Base-by-base conservation (phyloP, 2,329 filamentous ascomycete species). In the Botrytis fabae region DNA sequence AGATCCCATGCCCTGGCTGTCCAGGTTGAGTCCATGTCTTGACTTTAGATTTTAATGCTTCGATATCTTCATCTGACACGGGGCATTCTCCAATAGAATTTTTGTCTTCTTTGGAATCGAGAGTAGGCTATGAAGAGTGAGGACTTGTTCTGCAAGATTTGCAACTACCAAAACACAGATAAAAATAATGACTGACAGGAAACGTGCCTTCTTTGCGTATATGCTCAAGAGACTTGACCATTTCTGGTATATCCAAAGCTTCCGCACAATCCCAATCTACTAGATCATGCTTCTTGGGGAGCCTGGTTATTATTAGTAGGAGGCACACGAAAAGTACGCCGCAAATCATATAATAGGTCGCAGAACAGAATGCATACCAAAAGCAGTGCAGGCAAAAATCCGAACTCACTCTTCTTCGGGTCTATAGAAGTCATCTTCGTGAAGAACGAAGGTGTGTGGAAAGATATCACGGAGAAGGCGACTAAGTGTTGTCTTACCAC, bases 361-460 rank as follows among this genome's bases (percentile, higher is more conserved):
- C 5, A 8, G 38, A 40, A 65, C 14, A 48, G 8, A 38, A 22
- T 20, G 28, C 14, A 57, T 35, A 14, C 46, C 8, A 68, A 42
- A 20, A 25, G 35, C 38, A n/a, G 64, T 38, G 35, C 20, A 44
- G 42, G 3, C 48, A 70, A 32, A 63, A 60, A 70, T 71, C 70
- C 60, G 10, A 40, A 82, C 86, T 80, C 79, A 93, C 87, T 94
- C 87, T 44, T 87, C 83, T 80, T 98, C 95, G 1, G 92, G 86
- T 76, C 90, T 90, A 84, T 97, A 99, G 81, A 98, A 99, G 82
- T 99, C 96, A 84, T 99, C 96, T 81, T 97, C 90, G 81, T 99
- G 96, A 35, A 99, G 87, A 79, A 98, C 93, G 80, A 94, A 95
- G 25, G 90, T 87, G 77, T 87, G 85, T 14, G 91, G 91, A 79